phyloP scores from a whole-genome alignment of 1,139 yeast genomes.

The Saccharomycopsis hybrid region DNA sequence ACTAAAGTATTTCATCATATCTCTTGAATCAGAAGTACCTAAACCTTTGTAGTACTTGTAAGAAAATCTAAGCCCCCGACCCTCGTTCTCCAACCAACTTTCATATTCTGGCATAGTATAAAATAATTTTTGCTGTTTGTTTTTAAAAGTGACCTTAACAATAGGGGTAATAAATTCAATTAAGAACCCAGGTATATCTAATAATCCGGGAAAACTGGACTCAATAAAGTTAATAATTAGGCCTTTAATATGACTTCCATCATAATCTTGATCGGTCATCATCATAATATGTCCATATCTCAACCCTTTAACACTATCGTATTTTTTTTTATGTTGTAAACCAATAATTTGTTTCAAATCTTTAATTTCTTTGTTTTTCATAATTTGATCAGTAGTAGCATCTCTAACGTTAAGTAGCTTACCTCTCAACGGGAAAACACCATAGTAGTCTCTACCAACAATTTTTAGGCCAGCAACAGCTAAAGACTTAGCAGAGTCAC shows the following conservation, averaged over 20 bases:
- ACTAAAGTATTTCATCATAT: slow-evolving; percentile 85
- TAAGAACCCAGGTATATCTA: slow-evolving; percentile 86
- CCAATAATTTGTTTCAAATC: slow-evolving; percentile 96
- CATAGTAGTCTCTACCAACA: slow-evolving; percentile 92
- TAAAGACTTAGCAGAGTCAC: slow-evolving; percentile 90
- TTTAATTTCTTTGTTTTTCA: slow-evolving; percentile 89
- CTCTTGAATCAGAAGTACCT: slow-evolving; percentile 82
- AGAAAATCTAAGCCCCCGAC: slow-evolving; percentile 72
- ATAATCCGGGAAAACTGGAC: slow-evolving; percentile 88
- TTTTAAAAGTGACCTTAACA: slow-evolving; percentile 78
- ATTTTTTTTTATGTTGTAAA: slow-evolving; percentile 82
- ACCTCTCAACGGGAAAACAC: slow-evolving; percentile 94
- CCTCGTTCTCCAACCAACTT: slow-evolving; percentile 83
- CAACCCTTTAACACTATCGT: slow-evolving; percentile 64
- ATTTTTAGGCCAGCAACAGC: slow-evolving; percentile 95
- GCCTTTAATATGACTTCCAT: slow-evolving; percentile 98
- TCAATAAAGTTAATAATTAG: slow-evolving; percentile 89
- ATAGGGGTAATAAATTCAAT: slow-evolving; percentile 96
- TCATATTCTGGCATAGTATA: slow-evolving; percentile 97
- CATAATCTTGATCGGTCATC: slow-evolving; percentile 99
- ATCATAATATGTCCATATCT: slow-evolving; percentile 98
- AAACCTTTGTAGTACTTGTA: slow-evolving; percentile 97
- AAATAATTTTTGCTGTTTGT: slow-evolving; percentile 56
- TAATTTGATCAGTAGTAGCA: slow-evolving; percentile 88
- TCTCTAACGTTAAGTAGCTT: slow-evolving; percentile 92